phyloP scores from a whole-genome alignment of 495 filamentous ascomycete species.

The Apiosordaria backusii region DNA sequence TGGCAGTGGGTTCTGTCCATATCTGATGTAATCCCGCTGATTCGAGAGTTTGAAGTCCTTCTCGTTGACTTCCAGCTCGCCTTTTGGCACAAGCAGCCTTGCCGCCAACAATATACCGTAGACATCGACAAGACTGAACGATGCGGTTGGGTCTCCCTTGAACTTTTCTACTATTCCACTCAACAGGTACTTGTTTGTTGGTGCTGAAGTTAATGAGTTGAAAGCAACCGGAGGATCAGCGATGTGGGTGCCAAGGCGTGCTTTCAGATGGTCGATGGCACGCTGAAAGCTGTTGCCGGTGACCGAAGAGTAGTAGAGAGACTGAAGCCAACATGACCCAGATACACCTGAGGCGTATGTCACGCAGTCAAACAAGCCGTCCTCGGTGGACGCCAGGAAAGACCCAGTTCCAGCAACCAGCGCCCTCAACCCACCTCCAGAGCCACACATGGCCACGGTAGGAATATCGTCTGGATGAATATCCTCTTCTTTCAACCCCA shows the following conservation, averaged over 20 bases:
- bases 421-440: slow-evolving; percentile 84
- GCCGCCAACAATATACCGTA: slow-evolving; percentile 85
- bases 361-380: slow-evolving; percentile 85
- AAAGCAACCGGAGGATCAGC: slow-evolving; percentile 86
- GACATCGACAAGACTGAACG: slow-evolving; percentile 86
- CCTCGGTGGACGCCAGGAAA: slow-evolving; percentile 72
- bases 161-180: slow-evolving; percentile 86
- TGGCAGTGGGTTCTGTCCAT: slow-evolving; percentile 79
- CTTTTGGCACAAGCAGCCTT: slow-evolving; percentile 77
- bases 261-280: slow-evolving; percentile 80
- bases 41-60: slow-evolving; percentile 84
- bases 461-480: slow-evolving; percentile 93
- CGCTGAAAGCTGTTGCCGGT: slow-evolving; percentile 56
- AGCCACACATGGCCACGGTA: slow-evolving; percentile 86
- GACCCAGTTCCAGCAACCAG: slow-evolving; percentile 87
- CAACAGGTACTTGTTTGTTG: slow-evolving; percentile 89
- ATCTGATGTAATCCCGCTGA: slow-evolving; percentile 65
- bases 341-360: slow-evolving; percentile 95
- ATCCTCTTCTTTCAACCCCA: slow-evolving; percentile 69
- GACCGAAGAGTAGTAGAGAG: slow-evolving; percentile 86
- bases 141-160: slow-evolving; percentile 71
- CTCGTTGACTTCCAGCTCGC: slow-evolving; percentile 70
- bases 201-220: slow-evolving; percentile 68
- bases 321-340: slow-evolving; percentile 92
- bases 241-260: slow-evolving; percentile 78